A percentile compares a stretch with the other conserved stretches of the same genome.
Evolutionary conservation across 805 yeast genomes (phyloP).

Genomic region (Kazachstania bromeliacearum): DNA sequence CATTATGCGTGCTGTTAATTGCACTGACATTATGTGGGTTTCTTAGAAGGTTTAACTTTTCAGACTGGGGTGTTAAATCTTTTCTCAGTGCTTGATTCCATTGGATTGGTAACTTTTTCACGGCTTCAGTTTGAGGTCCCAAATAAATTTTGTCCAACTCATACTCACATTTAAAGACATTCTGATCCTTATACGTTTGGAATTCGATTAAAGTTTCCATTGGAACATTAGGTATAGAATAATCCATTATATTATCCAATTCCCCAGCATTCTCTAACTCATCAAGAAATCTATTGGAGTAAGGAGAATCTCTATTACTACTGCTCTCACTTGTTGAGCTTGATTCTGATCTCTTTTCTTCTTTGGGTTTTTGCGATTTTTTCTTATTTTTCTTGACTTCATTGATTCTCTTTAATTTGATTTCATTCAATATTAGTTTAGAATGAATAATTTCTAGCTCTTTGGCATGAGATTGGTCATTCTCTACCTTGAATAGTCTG

Average conservation of each 20-base stretch:
- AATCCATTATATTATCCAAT: conserved; percentile 3
- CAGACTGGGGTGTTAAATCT: too few species aligned
- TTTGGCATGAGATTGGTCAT: conserved; percentile 1
- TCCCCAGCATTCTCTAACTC: neutral
- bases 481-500: conserved; percentile 12
- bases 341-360: neutral
- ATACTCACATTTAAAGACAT: conserved; percentile 10
- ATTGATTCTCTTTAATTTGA: neutral
- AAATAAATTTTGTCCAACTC: conserved; percentile 1
- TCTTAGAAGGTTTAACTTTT: too few species aligned
- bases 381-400: neutral
- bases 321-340: too few species aligned
- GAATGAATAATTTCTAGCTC: conserved; percentile 5
- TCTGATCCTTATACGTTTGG: conserved; percentile 10
- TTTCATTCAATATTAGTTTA: conserved; percentile 4
- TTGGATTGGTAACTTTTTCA: too few species aligned
- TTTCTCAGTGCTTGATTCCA: too few species aligned
- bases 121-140: too few species aligned
- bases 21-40: too few species aligned
- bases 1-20: too few species aligned
- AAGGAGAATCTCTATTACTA: neutral
- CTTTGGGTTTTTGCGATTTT: neutral
- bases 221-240: conserved; percentile 16
- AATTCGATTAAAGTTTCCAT: conserved; percentile 16
- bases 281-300: too few species aligned